phyloP scores from a whole-genome alignment of 768 basidiomycete species.

The Mycena belliarum region DNA sequence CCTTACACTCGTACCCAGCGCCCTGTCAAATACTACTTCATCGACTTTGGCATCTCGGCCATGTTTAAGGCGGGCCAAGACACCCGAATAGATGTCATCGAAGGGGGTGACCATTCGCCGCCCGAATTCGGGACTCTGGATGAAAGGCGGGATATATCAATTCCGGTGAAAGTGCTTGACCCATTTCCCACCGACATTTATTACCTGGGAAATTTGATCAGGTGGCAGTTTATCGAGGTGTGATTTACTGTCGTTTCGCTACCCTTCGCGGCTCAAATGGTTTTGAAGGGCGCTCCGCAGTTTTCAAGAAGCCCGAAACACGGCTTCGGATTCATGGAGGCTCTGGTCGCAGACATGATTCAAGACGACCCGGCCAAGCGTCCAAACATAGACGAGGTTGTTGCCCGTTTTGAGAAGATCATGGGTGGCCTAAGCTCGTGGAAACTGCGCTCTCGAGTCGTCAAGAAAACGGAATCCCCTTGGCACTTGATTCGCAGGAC shows the following conservation, averaged over 20 bases:
- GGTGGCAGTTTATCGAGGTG: no score
- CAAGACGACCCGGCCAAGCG: conserved; percentile 19
- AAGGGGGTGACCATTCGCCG: conserved; percentile 43
- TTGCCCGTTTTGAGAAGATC: background rate
- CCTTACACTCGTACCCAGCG: background rate
- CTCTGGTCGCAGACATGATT: conserved; percentile 26
- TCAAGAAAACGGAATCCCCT: background rate
- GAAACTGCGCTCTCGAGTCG: background rate
- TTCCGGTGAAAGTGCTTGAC: no score
- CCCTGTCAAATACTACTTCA: conserved; percentile 22
- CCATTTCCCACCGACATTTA: conserved; percentile 48
- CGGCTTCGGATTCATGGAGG: conserved; percentile 22
- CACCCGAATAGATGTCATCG: conserved; percentile 27
- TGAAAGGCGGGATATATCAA: no score
- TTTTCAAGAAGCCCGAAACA: background rate
- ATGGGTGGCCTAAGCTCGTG: background rate
- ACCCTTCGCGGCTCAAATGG: no score
- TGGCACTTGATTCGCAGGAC: background rate
- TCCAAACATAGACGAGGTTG: conserved; percentile 23
- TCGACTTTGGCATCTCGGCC: conserved; percentile 39
- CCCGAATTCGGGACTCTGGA: conserved; percentile 33
- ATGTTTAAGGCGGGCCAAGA: conserved; percentile 27
- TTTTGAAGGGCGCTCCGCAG: no score
- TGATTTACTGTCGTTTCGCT: background rate
- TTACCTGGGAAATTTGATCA: conserved; percentile 37